A percentile compares a stretch with the other conserved stretches of the same genome.
Evolutionary conservation across 768 basidiomycete species (phyloP).

Genomic region (Boletus eberwhitei): DNA sequence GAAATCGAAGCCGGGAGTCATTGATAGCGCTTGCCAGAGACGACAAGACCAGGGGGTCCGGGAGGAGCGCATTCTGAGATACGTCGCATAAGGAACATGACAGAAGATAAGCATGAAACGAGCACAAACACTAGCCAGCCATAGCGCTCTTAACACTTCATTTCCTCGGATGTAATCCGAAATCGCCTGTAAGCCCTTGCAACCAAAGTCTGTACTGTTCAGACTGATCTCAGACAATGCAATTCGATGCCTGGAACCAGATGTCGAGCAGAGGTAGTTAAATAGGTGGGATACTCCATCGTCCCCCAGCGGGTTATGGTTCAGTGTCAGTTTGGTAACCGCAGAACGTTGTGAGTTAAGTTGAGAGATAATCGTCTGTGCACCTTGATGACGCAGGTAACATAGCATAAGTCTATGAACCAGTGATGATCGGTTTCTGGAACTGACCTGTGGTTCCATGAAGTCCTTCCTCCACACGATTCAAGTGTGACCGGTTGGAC

Average conservation of each 20-base stretch:
- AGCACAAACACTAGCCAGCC: conserved; percentile 52
- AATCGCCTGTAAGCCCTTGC: conserved; percentile 50
- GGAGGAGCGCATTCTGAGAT: conserved; percentile 41
- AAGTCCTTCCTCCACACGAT: conserved; percentile 19
- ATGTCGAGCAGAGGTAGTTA: conserved; percentile 47
- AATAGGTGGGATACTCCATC: conserved; percentile 55
- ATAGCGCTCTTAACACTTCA: conserved; percentile 40
- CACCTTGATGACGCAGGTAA: conserved; percentile 39
- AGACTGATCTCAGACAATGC: conserved; percentile 51
- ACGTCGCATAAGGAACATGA: conserved; percentile 7
- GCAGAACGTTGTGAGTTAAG: conserved; percentile 39
- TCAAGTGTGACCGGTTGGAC: conserved; percentile 18
- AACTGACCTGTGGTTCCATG: conserved; percentile 21
- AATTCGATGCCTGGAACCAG: conserved; percentile 42
- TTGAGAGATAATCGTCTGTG: conserved; percentile 46
- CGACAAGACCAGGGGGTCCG: conserved; percentile 34
- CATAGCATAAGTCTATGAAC: neutral
- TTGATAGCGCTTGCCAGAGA: conserved; percentile 51
- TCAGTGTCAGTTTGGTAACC: conserved; percentile 51
- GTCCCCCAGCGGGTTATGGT: conserved; percentile 56
- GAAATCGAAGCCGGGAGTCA: conserved; percentile 44
- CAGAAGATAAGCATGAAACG: neutral
- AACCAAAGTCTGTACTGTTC: conserved; percentile 52
- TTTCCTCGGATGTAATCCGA: conserved; percentile 50
- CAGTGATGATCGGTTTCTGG: neutral